These are phyloP conservation scores for Hymenoscyphus fructigenus DNA, from an alignment of 2,329 filamentous ascomycete genomes.

Conservation along the genomic window DNA sequence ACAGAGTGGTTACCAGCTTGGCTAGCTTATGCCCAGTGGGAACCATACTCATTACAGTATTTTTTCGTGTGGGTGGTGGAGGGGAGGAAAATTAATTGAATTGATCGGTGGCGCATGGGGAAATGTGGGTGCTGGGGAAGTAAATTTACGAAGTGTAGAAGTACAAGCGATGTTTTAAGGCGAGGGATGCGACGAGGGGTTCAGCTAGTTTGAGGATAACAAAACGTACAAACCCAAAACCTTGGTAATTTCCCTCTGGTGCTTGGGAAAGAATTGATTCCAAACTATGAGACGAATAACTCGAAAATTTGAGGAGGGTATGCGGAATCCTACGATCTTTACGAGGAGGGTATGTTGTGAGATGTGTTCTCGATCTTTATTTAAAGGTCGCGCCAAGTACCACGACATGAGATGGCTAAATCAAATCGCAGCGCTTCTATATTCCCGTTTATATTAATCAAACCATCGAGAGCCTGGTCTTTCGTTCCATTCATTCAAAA, in stretches of 20 bases:
- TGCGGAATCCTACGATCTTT: not conserved
- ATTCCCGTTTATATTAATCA: slow-evolving; percentile 9
- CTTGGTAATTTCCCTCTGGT: not conserved
- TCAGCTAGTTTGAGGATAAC: not conserved
- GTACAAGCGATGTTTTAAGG: not conserved
- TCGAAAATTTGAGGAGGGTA: not conserved
- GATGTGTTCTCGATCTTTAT: not conserved
- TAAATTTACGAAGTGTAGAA: too few relatives aligned
- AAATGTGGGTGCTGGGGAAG: too few relatives aligned
- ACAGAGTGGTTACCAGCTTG: not conserved
- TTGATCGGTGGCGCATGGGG: not conserved
- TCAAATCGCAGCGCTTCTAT: not conserved
- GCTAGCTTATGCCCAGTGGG: not conserved
- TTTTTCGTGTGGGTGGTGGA: not conserved
- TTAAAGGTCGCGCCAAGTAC: not conserved
- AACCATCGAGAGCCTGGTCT: not conserved
- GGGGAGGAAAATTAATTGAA: not conserved
- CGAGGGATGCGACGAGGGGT: not conserved
- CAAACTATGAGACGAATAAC: not conserved
- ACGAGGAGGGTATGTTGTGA: not conserved
- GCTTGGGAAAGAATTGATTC: not conserved
- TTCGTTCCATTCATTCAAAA: not conserved
- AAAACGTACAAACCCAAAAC: not conserved
- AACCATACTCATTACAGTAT: not conserved
- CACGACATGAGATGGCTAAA: slow-evolving; percentile 7